Percentiles rank a stretch among this genome's conserved stretches.
Conservation (phyloP, 2,329 filamentous ascomycete species). For the Diaporthe caulivora region DNA sequence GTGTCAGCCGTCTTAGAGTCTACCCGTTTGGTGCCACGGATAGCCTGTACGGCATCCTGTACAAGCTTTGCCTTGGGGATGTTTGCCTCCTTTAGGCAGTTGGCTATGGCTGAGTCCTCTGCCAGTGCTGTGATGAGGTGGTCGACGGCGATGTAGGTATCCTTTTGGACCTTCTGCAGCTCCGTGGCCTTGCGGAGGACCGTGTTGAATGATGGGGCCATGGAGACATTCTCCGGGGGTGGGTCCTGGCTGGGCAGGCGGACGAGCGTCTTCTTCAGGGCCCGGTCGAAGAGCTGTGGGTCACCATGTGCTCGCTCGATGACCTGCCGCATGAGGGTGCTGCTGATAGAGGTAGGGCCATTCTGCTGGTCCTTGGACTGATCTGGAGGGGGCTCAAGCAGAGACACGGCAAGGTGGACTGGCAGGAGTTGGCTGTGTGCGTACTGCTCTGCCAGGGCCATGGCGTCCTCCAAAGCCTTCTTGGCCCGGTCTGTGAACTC, state of each 20-base stretch:
- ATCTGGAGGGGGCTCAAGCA: slow-evolving; percentile 81
- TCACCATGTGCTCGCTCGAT: slow-evolving; percentile 95
- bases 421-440: slow-evolving; percentile 91
- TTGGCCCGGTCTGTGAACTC: slow-evolving; percentile 95
- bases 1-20: slow-evolving; percentile 97
- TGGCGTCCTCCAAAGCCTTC: slow-evolving; percentile 90
- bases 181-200: slow-evolving; percentile 88
- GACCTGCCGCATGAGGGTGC: slow-evolving; percentile 94
- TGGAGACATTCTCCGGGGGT: slow-evolving; percentile 87
- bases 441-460: slow-evolving; percentile 89
- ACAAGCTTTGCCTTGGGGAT: slow-evolving; percentile 92
- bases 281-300: slow-evolving; percentile 86
- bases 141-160: slow-evolving; percentile 93
- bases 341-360: slow-evolving; percentile 69
- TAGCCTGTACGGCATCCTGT: slow-evolving; percentile 89
- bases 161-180: slow-evolving; percentile 96
- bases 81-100: slow-evolving; percentile 84
- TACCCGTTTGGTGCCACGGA: slow-evolving; percentile 91
- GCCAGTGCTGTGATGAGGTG: slow-evolving; percentile 89
- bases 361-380: slow-evolving; percentile 88
- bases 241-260: slow-evolving; percentile 94
- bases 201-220: slow-evolving; percentile 85
- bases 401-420: slow-evolving; percentile 86
- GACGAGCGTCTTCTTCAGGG: slow-evolving; percentile 92
- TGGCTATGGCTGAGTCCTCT: slow-evolving; percentile 82